Percentiles rank a stretch among this genome's conserved stretches.
phyloP scores from a whole-genome alignment of 225 moss, liverwort and hornwort genomes.

The Takakia lepidozioides region DNA sequence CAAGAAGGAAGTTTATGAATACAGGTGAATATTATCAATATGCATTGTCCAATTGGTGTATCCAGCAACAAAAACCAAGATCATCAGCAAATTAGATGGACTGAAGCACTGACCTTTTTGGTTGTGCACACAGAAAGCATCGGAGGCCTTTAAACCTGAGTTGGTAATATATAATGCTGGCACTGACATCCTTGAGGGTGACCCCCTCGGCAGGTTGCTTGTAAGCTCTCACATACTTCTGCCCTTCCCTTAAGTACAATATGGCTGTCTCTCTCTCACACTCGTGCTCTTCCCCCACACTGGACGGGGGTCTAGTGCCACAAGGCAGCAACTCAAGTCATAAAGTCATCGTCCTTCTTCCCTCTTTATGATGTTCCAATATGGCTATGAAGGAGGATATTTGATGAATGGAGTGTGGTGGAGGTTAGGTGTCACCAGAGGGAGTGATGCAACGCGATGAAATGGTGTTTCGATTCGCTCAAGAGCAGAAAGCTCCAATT shows the following conservation, averaged over 20 bases:
- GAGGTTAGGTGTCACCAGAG: slow-evolving; percentile 71
- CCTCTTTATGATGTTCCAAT: too few relatives aligned
- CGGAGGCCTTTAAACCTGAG: slow-evolving; percentile 52
- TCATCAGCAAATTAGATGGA: too few relatives aligned
- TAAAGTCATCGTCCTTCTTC: too few relatives aligned
- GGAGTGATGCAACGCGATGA: slow-evolving; percentile 76
- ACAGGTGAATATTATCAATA: too few relatives aligned
- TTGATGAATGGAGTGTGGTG: background rate
- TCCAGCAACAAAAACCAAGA: too few relatives aligned
- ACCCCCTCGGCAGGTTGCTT: slow-evolving; percentile 70
- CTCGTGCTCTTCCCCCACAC: too few relatives aligned
- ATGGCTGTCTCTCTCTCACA: too few relatives aligned
- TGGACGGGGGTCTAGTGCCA: too few relatives aligned
- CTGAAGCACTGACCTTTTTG: too few relatives aligned
- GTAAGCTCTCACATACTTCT: slow-evolving; percentile 26
- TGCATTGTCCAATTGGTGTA: too few relatives aligned
- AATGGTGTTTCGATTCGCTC: slow-evolving; percentile 79
- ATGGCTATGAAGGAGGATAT: background rate
- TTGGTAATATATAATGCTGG: slow-evolving; percentile 90
- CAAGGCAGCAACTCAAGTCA: too few relatives aligned
- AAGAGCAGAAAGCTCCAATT: slow-evolving; percentile 50
- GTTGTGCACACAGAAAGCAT: slow-evolving; percentile 34
- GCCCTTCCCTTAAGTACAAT: background rate
- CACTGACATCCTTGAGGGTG: slow-evolving; percentile 89
- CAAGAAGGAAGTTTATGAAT: too few relatives aligned